Evolutionary conservation across 1,284 basidiomycete genomes (phyloP).

Genomic region (Boletus smithii): DNA sequence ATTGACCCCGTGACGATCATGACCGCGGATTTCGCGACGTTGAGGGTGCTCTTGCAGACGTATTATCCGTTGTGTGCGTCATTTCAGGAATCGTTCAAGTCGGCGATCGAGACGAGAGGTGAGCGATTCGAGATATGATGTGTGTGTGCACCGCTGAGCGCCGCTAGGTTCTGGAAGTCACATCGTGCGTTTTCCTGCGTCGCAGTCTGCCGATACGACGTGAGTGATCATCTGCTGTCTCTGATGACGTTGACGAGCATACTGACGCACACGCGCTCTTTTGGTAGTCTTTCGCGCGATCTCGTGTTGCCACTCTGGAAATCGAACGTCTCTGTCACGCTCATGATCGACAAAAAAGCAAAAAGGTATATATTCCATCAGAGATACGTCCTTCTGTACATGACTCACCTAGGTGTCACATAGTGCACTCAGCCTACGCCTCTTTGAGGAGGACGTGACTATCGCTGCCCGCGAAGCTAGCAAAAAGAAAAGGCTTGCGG

Average conservation of each 20-base stretch:
- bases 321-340: slow-evolving; percentile 76
- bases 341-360: slow-evolving; percentile 94
- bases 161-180: slow-evolving; percentile 73
- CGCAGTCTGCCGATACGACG: slow-evolving; percentile 52
- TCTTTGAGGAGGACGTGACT: slow-evolving; percentile 78
- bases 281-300: slow-evolving; percentile 63
- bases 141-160: too few relatives aligned
- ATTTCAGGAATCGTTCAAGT: slow-evolving; percentile 60
- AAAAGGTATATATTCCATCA: slow-evolving; percentile 61
- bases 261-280: slow-evolving; percentile 5
- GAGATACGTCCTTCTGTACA: not conserved
- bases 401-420: not conserved
- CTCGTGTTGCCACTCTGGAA: slow-evolving; percentile 89
- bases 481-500: slow-evolving; percentile 26
- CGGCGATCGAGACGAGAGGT: slow-evolving; percentile 50
- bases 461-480: slow-evolving; percentile 44
- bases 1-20: slow-evolving; percentile 65
- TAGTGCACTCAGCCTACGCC: slow-evolving; percentile 72
- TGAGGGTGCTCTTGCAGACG: slow-evolving; percentile 67
- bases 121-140: not conserved
- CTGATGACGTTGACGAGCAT: not conserved
- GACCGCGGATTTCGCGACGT: slow-evolving; percentile 52
- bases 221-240: slow-evolving; percentile 32
- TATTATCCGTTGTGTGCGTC: slow-evolving; percentile 75
- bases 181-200: slow-evolving; percentile 64